Base-by-base conservation (phyloP, 495 filamentous ascomycete species). In the Sporormia fimetaria region DNA sequence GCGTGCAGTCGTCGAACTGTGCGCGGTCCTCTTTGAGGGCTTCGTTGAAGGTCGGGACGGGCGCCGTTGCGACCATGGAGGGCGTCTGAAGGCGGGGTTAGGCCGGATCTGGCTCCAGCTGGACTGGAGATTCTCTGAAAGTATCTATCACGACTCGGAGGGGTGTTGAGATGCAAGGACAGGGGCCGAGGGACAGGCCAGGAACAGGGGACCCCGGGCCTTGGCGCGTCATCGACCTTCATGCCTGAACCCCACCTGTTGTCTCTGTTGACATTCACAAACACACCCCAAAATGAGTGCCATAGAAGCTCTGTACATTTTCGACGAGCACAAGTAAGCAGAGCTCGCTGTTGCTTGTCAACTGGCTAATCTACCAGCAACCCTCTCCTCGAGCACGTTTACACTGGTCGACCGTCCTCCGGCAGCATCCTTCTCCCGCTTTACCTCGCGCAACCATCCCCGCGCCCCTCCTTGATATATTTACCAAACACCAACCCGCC, bases 221-320 rank as follows among this genome's bases (percentile, higher is more conserved):
- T 17, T 8, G 11, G 6, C 33, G 10, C 24, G 17, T 33, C 47
- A 39, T 24, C 23, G 17, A 30, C 26, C 5, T 44, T 45, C 40
- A 44, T n/a, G n/a, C n/a, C n/a, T n/a, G n/a, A n/a, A n/a, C n/a
- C n/a, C n/a, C n/a, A n/a, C n/a, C n/a, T n/a, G n/a, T n/a, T n/a
- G n/a, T n/a, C n/a, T n/a, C n/a, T 30, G 24, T 40, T 32, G 10
- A 17, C n/a, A 21, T 10, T 4, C 18, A 16, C 10, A 17, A 17
- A 39, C 29, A 43, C 14, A 11, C 6, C 14, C 9, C 3, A 3
- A 36, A 43, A 64, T 64, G 61, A 54, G 81, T 64, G 76, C 81
- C 59, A 81, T 98, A 55, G 87, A 94, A 71, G 90, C 90, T 54
- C 66, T 98, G 55, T 92, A 95, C 70, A 86, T 98, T 58, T 94